These are phyloP conservation scores for Eudorina sp. DNA, from an alignment of 139 green algal species.

Conservation along the genomic window DNA sequence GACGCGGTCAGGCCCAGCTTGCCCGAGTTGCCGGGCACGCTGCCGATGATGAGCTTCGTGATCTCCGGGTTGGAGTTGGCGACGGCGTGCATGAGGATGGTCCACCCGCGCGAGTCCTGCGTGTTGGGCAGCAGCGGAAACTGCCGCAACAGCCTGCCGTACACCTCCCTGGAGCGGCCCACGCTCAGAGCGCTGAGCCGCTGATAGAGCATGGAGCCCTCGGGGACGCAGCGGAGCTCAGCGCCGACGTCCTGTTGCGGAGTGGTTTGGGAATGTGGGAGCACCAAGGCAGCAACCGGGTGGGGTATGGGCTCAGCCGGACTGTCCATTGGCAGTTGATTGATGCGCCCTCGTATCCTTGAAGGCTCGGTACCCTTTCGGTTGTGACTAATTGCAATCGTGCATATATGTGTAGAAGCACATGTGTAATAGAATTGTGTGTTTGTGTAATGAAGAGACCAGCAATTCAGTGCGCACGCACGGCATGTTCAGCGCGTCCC, in stretches of 20 bases:
- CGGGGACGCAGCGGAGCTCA: slow-evolving; percentile 51
- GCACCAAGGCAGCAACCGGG: too few species aligned
- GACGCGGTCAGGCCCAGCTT: slow-evolving; percentile 57
- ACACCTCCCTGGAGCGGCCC: slow-evolving; percentile 18
- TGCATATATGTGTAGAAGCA: too few species aligned
- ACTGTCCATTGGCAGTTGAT: too few species aligned
- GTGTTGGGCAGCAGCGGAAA: slow-evolving; percentile 55
- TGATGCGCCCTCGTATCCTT: too few species aligned
- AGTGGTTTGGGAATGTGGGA: too few species aligned
- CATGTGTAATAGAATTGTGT: too few species aligned
- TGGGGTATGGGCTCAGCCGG: too few species aligned
- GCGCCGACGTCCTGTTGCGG: slow-evolving; percentile 45
- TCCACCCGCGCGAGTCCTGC: slow-evolving; percentile 60
- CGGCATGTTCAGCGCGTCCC: too few species aligned
- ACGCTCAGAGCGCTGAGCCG: slow-evolving; percentile 37
- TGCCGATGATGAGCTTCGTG: slow-evolving; percentile 61
- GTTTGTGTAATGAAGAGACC: too few species aligned
- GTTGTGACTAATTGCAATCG: too few species aligned
- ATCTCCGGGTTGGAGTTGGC: slow-evolving; percentile 60
- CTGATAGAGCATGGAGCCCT: slow-evolving; percentile 61
- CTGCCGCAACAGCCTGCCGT: slow-evolving; percentile 30
- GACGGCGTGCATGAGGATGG: slow-evolving; percentile 63
- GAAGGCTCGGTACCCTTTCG: too few species aligned
- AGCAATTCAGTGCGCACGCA: too few species aligned
- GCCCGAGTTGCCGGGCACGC: slow-evolving; percentile 5